Percentiles rank a stretch among this genome's conserved stretches.
Evolutionary conservation across 2,329 filamentous ascomycete genomes (phyloP).

Genomic region (Diaporthe capsici): DNA sequence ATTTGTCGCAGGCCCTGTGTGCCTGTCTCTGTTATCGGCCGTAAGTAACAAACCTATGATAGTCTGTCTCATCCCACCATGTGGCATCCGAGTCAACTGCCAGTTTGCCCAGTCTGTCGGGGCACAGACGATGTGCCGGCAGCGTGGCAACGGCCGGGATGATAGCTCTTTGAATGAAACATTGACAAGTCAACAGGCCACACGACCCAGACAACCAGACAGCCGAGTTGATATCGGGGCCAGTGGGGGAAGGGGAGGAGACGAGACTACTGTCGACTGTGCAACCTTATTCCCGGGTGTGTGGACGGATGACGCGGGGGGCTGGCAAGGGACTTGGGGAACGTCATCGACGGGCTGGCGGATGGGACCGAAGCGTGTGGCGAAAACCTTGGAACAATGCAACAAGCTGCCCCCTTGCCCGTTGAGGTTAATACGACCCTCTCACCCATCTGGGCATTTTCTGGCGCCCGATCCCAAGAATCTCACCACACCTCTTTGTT

Average conservation of each 20-base stretch:
- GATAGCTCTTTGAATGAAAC: constrained; percentile 9
- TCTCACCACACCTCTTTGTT: background rate
- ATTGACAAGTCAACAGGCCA: constrained; percentile 24
- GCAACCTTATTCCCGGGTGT: constrained; percentile 29
- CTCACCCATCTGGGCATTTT: constrained; percentile 26
- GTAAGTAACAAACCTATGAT: background rate
- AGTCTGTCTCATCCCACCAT: background rate
- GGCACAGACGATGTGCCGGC: constrained; percentile 16
- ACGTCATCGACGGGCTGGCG: constrained; percentile 31
- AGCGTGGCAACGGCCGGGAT: constrained; percentile 26
- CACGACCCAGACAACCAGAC: background rate
- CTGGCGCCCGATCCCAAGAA: background rate
- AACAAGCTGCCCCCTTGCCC: constrained; percentile 21
- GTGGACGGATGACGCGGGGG: constrained; percentile 8
- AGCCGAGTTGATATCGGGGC: background rate
- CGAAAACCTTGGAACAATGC: constrained; percentile 28
- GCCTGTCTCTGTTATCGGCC: constrained; percentile 14
- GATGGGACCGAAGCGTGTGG: constrained; percentile 28
- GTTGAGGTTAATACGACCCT: constrained; percentile 21
- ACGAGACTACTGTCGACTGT: background rate
- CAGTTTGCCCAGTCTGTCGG: constrained; percentile 16
- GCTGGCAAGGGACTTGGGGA: constrained; percentile 16
- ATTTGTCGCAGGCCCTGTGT: background rate
- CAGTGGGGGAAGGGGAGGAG: background rate
- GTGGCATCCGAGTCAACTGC: constrained; percentile 20